Evolutionary conservation across 2,329 filamentous ascomycete species (phyloP).

Genomic region (Monilinia aucupariae): DNA sequence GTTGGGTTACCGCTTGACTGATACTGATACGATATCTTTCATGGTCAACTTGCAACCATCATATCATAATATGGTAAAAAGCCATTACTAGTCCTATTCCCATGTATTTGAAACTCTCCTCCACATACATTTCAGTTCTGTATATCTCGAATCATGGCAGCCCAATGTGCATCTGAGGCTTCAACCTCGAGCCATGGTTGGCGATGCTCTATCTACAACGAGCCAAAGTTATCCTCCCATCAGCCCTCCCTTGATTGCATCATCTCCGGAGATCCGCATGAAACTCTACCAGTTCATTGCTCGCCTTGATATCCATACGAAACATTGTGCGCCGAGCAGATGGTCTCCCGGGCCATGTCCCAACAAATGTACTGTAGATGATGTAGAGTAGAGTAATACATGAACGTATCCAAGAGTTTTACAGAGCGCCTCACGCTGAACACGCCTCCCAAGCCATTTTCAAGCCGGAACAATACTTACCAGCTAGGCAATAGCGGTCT

Average conservation of each 20-base stretch:
- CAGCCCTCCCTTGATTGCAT: not conserved
- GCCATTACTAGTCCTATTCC: not conserved
- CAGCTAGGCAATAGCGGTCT: not conserved
- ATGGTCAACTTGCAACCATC: too few species aligned
- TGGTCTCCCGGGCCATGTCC: too few species aligned
- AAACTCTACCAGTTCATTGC: not conserved
- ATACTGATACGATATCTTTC: too few species aligned
- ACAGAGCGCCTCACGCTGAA: not conserved
- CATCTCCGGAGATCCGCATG: not conserved
- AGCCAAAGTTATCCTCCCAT: not conserved
- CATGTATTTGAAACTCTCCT: not conserved
- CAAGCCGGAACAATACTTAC: not conserved
- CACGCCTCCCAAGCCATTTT: not conserved
- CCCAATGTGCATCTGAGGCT: not conserved
- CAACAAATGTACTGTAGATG: too few species aligned
- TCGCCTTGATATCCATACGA: not conserved
- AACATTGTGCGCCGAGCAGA: not conserved
- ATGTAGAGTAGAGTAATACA: too few species aligned
- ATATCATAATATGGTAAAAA: not conserved
- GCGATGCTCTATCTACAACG: not conserved
- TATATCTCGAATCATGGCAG: not conserved
- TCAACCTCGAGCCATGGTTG: not conserved
- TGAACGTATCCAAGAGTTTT: not conserved
- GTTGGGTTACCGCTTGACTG: too few species aligned
- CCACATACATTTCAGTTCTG: not conserved